These are phyloP conservation scores for Spinacia oleracea DNA, from an alignment of 179 eudicot species.

Conservation along the genomic window DNA sequence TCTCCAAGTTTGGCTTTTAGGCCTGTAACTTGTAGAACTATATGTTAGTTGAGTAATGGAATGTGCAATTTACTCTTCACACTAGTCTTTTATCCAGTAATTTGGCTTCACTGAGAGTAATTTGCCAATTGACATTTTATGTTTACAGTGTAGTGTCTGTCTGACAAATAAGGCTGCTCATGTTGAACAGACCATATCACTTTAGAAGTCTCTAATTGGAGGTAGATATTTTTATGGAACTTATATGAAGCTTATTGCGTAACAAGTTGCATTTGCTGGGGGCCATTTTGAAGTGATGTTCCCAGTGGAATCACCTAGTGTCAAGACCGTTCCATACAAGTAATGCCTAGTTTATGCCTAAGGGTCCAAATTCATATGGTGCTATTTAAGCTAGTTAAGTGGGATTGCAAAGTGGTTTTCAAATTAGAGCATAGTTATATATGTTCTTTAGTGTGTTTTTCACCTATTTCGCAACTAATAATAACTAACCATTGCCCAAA, in stretches of 20 bases:
- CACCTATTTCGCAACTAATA: neutral
- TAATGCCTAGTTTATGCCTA: neutral
- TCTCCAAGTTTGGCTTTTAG: neutral
- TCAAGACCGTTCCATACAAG: constrained; percentile 1
- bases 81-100: neutral
- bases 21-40: neutral
- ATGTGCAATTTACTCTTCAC: neutral
- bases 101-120: neutral
- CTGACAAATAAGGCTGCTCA: neutral
- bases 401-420: neutral
- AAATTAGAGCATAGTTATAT: constrained; percentile 6
- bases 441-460: constrained; percentile 6
- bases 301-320: constrained; percentile 5
- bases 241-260: neutral
- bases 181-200: neutral
- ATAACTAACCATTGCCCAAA: neutral
- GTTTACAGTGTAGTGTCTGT: no score
- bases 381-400: constrained; percentile 4
- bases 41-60: neutral
- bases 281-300: constrained; percentile 10
- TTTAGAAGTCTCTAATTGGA: constrained; percentile 3
- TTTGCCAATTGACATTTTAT: neutral
- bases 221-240: neutral
- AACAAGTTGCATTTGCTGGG: neutral
- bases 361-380: constrained; percentile 7